Evolutionary conservation across 2,329 filamentous ascomycete genomes (phyloP), one percentile per base, ranked within the genome.

Genomic region (Arthrobotrys conoides): DNA sequence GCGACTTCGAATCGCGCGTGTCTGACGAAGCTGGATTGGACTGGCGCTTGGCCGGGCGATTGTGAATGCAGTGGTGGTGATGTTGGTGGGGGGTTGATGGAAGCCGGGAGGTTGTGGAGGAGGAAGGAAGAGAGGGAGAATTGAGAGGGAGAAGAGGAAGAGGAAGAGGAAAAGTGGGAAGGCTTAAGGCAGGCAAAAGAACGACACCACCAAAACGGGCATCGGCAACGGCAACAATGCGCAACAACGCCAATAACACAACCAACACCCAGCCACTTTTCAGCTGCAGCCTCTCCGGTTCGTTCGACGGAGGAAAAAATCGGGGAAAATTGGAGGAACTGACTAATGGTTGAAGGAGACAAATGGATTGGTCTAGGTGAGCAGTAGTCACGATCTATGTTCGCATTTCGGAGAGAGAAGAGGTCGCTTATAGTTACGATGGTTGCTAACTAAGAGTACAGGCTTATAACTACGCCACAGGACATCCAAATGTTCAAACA

Each of bases 1-100:
- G 75, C 75, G 75, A 72, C 53, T 61, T 78, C 63, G 75, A 72
- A 78, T 78, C 75, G 75, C 75, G 75, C 75, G 69, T 55, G 14
- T 49, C 66, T 57, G 68, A 69, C n/a, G 55, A 18, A 22, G 46
- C 49, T 27, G 63, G 55, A 59, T 36, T 24, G 63, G 24, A 27
- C 4, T 38, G 24, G 68, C 68, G 75, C 57, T 65, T 41, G 51
- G 22, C 59, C 24, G 48, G 68, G 75, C 68, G 68, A 66, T 67
- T 38, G 57, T 41, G 57, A 59, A 61, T 44, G 57, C 20, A 27
- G 63, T 69, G 20, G 30, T 78, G 61, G 63, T 55, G 38, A 63
- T 20, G 41, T 36, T 57, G 51, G 55, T 53, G 59, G 44, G 44
- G 36, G 48, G 63, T 65, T 30, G 49, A 46, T 64, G 68, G 53